A percentile compares a stretch with the other conserved stretches of the same genome.
Evolutionary conservation across 2,329 filamentous ascomycete species (phyloP).

Genomic region (Trichoderma breve): DNA sequence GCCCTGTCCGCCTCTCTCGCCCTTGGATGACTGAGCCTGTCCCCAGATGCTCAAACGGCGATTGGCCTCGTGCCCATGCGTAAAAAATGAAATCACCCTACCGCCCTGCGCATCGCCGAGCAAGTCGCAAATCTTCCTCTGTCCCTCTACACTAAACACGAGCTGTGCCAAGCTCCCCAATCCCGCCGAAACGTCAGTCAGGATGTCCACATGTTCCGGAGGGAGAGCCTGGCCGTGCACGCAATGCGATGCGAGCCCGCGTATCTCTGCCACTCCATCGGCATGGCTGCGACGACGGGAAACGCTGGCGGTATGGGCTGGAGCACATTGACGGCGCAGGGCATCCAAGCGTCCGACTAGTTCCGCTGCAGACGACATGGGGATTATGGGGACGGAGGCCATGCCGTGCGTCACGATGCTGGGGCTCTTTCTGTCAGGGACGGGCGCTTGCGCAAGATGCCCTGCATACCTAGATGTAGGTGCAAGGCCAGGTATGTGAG

Average conservation of each 20-base stretch:
- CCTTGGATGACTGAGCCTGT: neutral
- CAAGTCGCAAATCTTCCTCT: constrained; percentile 26
- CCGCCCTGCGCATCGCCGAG: constrained; percentile 33
- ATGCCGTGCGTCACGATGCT: constrained; percentile 35
- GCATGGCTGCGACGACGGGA: neutral
- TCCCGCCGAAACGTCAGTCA: constrained; percentile 30
- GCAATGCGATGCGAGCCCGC: constrained; percentile 28
- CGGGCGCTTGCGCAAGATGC: neutral
- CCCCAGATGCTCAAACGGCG: neutral
- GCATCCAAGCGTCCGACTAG: constrained; percentile 40
- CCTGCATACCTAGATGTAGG: neutral
- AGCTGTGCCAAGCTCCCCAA: constrained; percentile 30
- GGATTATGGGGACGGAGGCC: constrained; percentile 41
- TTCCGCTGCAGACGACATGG: constrained; percentile 37
- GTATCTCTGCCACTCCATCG: neutral
- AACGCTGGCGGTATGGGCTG: neutral
- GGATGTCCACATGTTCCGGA: constrained; percentile 27
- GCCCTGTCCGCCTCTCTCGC: too few relatives aligned
- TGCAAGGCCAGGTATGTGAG: neutral
- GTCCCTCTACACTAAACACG: constrained; percentile 23
- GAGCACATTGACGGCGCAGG: constrained; percentile 33
- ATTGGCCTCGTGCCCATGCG: constrained; percentile 23
- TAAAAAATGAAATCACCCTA: constrained; percentile 33
- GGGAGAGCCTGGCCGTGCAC: constrained; percentile 30
- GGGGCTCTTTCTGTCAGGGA: neutral